These are phyloP conservation scores for Luffa acutangula DNA, from an alignment of 306 rosid species.

Conservation along the genomic window DNA sequence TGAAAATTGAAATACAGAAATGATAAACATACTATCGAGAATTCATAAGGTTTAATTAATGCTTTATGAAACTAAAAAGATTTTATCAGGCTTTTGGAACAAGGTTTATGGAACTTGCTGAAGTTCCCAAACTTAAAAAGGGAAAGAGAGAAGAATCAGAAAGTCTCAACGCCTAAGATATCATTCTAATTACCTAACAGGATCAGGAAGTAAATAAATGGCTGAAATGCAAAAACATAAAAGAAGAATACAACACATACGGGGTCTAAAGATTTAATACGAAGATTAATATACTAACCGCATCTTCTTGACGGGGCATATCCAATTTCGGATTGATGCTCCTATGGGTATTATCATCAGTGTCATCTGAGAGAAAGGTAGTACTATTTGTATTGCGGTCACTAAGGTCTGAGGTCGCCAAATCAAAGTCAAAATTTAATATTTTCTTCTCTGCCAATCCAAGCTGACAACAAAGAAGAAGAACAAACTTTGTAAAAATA, in stretches of 20 bases:
- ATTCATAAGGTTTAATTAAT: background rate
- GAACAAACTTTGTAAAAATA: background rate
- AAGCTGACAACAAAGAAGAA: slow-evolving; percentile 55
- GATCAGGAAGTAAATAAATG: background rate
- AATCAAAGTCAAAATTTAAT: slow-evolving; percentile 60
- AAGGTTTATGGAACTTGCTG: background rate
- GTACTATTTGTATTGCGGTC: slow-evolving; percentile 80
- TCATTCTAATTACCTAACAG: background rate
- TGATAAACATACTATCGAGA: background rate
- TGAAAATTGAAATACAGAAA: background rate
- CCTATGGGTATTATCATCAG: slow-evolving; percentile 58
- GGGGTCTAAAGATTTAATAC: background rate
- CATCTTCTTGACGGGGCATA: slow-evolving; percentile 48
- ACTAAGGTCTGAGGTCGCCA: slow-evolving; percentile 71
- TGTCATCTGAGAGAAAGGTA: slow-evolving; percentile 81
- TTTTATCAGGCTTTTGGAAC: background rate
- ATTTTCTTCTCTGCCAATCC: slow-evolving; percentile 85
- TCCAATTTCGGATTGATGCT: slow-evolving; percentile 44
- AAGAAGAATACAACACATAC: background rate
- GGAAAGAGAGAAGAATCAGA: background rate
- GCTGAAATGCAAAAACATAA: background rate
- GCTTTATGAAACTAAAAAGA: background rate
- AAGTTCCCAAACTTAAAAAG: background rate
- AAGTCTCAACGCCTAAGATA: background rate
- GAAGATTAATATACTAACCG: background rate